A percentile compares a stretch with the other conserved stretches of the same genome.
These are phyloP conservation scores for Phytophthora ramorum DNA, from an alignment of 352 stramenopile genomes.

Conservation along the genomic window DNA sequence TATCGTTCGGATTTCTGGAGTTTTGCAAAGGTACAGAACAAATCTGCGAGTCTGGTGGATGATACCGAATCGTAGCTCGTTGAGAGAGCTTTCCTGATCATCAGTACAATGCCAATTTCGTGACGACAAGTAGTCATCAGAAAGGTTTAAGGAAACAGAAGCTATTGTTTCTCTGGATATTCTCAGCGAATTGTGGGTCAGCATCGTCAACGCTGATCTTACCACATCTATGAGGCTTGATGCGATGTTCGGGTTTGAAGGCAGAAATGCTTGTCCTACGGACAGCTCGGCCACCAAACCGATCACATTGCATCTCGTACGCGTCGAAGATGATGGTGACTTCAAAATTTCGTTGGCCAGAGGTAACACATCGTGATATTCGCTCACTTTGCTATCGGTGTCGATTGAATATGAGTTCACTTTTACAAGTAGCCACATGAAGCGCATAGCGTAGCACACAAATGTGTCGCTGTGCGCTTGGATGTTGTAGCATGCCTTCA, in stretches of 20 bases:
- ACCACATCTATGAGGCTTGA: conserved; percentile 11
- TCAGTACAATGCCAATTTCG: conserved; percentile 2
- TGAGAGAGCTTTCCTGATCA: not conserved
- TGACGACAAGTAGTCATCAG: conserved; percentile 12
- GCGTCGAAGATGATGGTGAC: not conserved
- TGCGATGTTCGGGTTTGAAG: not conserved
- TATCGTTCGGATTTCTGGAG: not conserved
- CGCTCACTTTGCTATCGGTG: not conserved
- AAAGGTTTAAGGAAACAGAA: not conserved
- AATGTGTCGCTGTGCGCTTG: not conserved
- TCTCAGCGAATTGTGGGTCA: not conserved
- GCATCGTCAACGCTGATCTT: not conserved
- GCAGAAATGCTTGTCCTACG: not conserved
- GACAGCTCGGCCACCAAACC: conserved; percentile 25
- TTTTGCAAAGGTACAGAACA: conserved; percentile 4
- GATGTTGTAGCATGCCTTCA: conserved; percentile 11
- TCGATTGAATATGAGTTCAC: not conserved
- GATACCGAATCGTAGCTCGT: conserved; percentile 5
- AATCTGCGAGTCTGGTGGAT: conserved; percentile 13
- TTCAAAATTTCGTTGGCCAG: conserved; percentile 5
- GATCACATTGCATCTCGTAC: conserved; percentile 9
- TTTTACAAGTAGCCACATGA: conserved; percentile 21
- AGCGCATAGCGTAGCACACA: conserved; percentile 7
- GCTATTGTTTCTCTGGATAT: not conserved
- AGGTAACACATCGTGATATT: conserved; percentile 2